Percentiles rank a stretch among this genome's conserved stretches.
These are phyloP conservation scores for Diaporthe humulicola DNA, from an alignment of 2,329 filamentous ascomycete species.

Conservation along the genomic window DNA sequence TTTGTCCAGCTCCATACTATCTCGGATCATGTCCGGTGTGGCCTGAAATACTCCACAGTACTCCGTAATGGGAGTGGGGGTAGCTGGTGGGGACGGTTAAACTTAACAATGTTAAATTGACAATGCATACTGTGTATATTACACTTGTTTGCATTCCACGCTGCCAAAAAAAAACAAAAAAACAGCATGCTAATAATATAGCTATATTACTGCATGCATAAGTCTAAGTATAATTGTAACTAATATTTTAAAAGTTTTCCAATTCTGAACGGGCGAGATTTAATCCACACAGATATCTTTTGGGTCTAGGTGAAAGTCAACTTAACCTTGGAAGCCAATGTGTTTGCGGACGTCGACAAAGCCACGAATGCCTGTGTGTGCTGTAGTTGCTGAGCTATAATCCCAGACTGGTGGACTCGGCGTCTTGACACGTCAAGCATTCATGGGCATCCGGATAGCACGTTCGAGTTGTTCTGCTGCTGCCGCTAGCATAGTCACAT, in stretches of 20 bases:
- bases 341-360: neutral
- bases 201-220: too few species aligned
- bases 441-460: neutral
- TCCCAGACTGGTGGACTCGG: neutral
- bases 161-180: too few species aligned
- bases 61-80: neutral
- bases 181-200: too few species aligned
- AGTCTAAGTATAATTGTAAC: too few species aligned
- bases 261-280: too few species aligned
- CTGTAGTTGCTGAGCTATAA: neutral
- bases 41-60: neutral
- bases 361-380: neutral
- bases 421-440: neutral
- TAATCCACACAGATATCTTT: neutral
- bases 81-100: neutral
- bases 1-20: too few species aligned
- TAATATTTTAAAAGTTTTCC: too few species aligned
- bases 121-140: neutral
- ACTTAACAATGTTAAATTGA: too few species aligned
- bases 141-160: too few species aligned
- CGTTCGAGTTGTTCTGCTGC: neutral
- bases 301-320: neutral
- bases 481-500: neutral
- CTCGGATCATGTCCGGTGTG: neutral
- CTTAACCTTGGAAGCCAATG: neutral